Evolutionary conservation across 1,284 basidiomycete genomes (phyloP).

Genomic region (Malassezia caprae): DNA sequence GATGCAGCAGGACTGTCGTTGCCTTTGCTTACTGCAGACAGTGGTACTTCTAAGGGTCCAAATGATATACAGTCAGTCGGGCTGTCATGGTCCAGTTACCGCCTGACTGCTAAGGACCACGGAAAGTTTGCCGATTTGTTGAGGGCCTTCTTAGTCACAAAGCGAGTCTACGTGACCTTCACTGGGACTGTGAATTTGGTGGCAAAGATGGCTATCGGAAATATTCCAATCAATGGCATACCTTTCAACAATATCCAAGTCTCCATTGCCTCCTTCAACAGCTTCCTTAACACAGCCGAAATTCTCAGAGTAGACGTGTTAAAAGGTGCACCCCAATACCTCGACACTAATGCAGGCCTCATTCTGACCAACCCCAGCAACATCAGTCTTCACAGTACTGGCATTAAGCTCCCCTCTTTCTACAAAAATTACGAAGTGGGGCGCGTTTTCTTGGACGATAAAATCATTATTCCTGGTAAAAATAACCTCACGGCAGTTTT

Average conservation of each 20-base stretch:
- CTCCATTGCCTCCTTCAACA: constrained; percentile 52
- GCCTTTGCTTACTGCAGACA: constrained; percentile 52
- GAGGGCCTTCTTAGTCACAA: constrained; percentile 55
- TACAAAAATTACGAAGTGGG: constrained; percentile 53
- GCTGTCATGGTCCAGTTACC: constrained; percentile 56
- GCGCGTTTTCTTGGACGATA: constrained; percentile 48
- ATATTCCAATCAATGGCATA: constrained; percentile 60
- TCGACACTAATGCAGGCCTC: not conserved
- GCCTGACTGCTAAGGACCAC: constrained; percentile 56
- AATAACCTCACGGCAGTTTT: constrained; percentile 54
- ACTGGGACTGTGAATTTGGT: constrained; percentile 58
- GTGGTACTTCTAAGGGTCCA: constrained; percentile 63
- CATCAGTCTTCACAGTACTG: constrained; percentile 57
- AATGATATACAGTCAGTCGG: constrained; percentile 53
- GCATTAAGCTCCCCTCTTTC: constrained; percentile 56
- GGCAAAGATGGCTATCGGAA: constrained; percentile 59
- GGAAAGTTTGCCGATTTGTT: constrained; percentile 58
- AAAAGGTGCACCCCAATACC: not conserved
- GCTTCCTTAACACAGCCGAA: constrained; percentile 41
- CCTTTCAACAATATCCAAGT: constrained; percentile 57
- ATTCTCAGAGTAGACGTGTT: constrained; percentile 45
- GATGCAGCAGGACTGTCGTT: constrained; percentile 58
- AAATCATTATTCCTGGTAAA: constrained; percentile 55
- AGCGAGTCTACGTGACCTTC: constrained; percentile 53
- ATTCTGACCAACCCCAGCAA: constrained; percentile 44